Evolutionary conservation across 208 protist species (phyloP), one percentile per base, ranked within the genome.

Genomic region (Trypanosoma caninum): DNA sequence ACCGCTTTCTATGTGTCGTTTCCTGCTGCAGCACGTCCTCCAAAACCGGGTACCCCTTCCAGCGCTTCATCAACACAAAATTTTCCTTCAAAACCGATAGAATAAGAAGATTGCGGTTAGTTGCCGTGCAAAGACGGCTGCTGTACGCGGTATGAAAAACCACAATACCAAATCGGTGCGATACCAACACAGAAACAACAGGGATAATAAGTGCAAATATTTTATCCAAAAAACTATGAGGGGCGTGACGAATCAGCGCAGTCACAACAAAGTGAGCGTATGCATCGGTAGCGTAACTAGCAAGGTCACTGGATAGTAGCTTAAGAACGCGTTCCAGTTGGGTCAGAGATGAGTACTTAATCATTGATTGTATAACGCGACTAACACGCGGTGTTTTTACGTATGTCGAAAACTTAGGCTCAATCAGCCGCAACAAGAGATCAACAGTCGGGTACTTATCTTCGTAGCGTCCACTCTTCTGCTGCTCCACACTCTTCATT

Each of bases 301-400:
- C 27, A 58, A 92, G 89, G 38, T 81, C 73, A 34, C 73, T 76
- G 22, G 81, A 80, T 14, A 93, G 27, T 38, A 79, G 76, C 44
- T 69, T 78, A 33, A 88, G 25, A 14, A 95, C 46, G 33, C 68
- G 80, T 20, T 78, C 65, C 16, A 93, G 71, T 35, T 95, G 89
- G 14, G 53, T 74, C 8, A 63, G 27, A 11, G 84, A 91, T 41
- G 84, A 83, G 60, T 93, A 93, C 70, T 95, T 95, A 59, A 93
- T 90, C 86, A 93, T 93, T 9, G 89, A 95, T 74, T 95, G 89
- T 47, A 93, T 76, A 16, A 93, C 86, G 33, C 89, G 89, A 62
- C 86, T 93, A 5, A 72, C 72, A 45, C 73, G 79, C 0, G 89
- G 89, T n/a, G 89, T 95, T 34, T 78, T 80, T 31, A 82, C 67